Evolutionary conservation across 2,329 filamentous ascomycete genomes (phyloP).

Genomic region (Paracoccidioides brasiliensis): DNA sequence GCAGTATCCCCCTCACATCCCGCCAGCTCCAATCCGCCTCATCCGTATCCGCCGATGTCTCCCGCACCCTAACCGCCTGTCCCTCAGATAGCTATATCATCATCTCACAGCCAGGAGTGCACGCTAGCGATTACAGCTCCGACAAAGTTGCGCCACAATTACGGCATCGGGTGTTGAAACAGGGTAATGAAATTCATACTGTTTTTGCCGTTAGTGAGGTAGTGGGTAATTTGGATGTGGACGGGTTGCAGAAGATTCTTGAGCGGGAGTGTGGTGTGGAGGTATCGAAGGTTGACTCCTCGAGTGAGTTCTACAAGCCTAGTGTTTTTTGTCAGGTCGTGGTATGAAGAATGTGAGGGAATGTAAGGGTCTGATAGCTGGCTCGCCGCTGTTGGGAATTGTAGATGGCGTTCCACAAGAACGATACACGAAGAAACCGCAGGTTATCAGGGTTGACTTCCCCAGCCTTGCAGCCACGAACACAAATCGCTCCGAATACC

Average conservation of each 20-base stretch:
- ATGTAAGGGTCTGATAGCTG: too few species aligned
- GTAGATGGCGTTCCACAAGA: background rate
- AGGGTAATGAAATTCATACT: slow-evolving; percentile 41
- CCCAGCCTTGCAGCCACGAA: slow-evolving; percentile 27
- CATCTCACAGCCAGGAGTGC: slow-evolving; percentile 62
- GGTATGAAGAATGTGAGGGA: background rate
- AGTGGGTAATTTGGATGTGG: slow-evolving; percentile 35
- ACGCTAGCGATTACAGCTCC: slow-evolving; percentile 52
- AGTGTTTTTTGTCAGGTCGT: slow-evolving; percentile 8
- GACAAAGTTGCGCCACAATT: slow-evolving; percentile 41
- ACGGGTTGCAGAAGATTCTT: slow-evolving; percentile 31
- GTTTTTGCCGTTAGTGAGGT: slow-evolving; percentile 42
- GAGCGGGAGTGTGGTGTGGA: slow-evolving; percentile 36
- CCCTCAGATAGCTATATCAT: slow-evolving; percentile 65
- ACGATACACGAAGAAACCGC: slow-evolving; percentile 21
- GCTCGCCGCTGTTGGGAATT: background rate
- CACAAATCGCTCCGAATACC: slow-evolving; percentile 25
- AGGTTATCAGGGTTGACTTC: slow-evolving; percentile 35
- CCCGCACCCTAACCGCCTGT: slow-evolving; percentile 46
- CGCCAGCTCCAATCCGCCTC: slow-evolving; percentile 32
- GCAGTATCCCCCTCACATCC: slow-evolving; percentile 14
- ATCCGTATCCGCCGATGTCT: slow-evolving; percentile 31
- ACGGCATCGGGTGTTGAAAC: slow-evolving; percentile 37
- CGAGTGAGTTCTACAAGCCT: slow-evolving; percentile 26
- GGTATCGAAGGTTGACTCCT: slow-evolving; percentile 30